Evolutionary conservation across 1,284 basidiomycete species (phyloP), one percentile per base, ranked within the genome.

Genomic region (Apiotrichum porosum): DNA sequence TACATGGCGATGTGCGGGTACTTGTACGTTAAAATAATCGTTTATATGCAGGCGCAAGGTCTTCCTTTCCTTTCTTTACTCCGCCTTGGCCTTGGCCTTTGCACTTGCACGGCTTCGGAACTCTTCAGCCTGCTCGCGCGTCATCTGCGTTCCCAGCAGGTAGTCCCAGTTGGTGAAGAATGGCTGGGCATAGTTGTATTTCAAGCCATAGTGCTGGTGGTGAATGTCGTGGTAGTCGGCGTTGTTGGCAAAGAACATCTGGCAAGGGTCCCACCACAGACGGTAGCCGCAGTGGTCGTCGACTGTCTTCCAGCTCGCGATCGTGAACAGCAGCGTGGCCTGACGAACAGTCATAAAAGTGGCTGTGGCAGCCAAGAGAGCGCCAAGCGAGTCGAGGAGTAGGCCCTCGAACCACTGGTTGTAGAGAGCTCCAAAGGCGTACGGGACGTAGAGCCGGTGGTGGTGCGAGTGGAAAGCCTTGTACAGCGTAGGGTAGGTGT

Each of bases 181-280:
- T 3, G 92, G 93, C 70, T 95, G 94, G 17, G 89, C 82, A 69
- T 94, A 99, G 71, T 98, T 98, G 49, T 83, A 86, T 74, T 97
- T 95, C 75, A 97, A 88, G 3, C 95, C 94, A 60, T 90, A 85
- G 49, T 80, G 76, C 79, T 90, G 88, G 73, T 97, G 94, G 69
- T 98, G 94, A 53, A 98, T 95, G 72, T 97, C 94, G 72, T 97
- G 94, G 72, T 97, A 99, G 71, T 95, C 90, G 2, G 92, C 88
- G 66, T 90, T 95, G 71, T 99, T 99, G n/a, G 80, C 78, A 52
- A 86, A 89, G 48, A 97, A 63, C 60, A 89, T 66, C 70, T 97
- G 93, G 38, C 93, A 76, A 1, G 88, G 88, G 66, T 95, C 93
- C 74, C 85, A 91, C 44, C 90, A 90, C 18, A 97, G 75, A 22